phyloP scores from a whole-genome alignment of 768 basidiomycete genomes.

The Sarcodon sp. region DNA sequence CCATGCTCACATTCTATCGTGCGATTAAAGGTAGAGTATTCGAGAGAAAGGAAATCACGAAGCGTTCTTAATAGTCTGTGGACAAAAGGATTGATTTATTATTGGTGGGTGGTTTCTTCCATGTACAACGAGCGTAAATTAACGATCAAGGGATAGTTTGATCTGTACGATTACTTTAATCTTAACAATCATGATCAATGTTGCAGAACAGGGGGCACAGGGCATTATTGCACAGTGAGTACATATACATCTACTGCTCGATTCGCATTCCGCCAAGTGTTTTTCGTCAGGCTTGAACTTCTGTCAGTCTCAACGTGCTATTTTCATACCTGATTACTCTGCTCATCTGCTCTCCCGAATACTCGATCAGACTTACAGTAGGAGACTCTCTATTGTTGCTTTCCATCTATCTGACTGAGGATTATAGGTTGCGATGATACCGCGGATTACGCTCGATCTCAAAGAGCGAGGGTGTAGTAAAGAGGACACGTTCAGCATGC shows the following conservation, averaged over 20 bases:
- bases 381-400: no score
- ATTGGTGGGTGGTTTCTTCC: slow-evolving; percentile 12
- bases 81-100: slow-evolving; percentile 22
- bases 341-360: no score
- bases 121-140: no score
- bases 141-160: slow-evolving; percentile 12
- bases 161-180: slow-evolving; percentile 24
- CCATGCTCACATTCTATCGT: slow-evolving; percentile 20
- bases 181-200: slow-evolving; percentile 24
- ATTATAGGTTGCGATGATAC: slow-evolving; percentile 51
- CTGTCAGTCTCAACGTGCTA: slow-evolving; percentile 18
- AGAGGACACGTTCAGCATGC: no score
- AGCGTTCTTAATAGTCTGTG: slow-evolving; percentile 13
- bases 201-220: slow-evolving; percentile 15
- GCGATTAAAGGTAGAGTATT: slow-evolving; percentile 4
- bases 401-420: background rate
- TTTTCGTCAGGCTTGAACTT: slow-evolving; percentile 18
- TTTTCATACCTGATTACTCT: no score
- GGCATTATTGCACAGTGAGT: slow-evolving; percentile 25
- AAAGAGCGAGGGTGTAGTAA: slow-evolving; percentile 19
- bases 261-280: background rate
- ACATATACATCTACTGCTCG: background rate
- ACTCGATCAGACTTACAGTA: no score
- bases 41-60: background rate
- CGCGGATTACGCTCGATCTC: slow-evolving; percentile 50